Conservation (phyloP, 169 alveolate species). For the Plasmodium gallinaceum region DNA sequence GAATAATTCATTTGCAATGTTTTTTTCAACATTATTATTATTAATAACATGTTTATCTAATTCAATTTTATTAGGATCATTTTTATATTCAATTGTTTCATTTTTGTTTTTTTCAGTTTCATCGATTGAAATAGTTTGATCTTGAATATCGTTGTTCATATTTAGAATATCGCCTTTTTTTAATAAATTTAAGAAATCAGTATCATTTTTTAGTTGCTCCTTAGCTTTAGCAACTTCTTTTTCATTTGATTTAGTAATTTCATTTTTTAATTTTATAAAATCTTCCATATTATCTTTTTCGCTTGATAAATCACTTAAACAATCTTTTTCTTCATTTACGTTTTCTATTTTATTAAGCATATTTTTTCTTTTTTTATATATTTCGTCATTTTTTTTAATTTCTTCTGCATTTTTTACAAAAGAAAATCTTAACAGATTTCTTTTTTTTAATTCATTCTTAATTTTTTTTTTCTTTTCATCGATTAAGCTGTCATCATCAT, state of each 20-base stretch:
- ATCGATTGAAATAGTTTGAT: neutral
- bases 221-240: conserved; percentile 45
- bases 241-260: neutral
- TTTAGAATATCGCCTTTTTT: conserved; percentile 14
- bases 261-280: neutral
- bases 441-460: conserved; percentile 28
- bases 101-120: neutral
- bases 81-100: neutral
- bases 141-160: neutral
- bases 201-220: conserved; percentile 21
- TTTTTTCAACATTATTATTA: neutral
- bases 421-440: conserved; percentile 56
- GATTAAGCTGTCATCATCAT: neutral
- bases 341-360: conserved; percentile 9
- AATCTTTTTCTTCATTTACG: neutral
- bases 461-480: conserved; percentile 15
- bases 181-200: conserved; percentile 31
- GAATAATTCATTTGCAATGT: neutral
- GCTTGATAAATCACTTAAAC: neutral
- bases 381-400: conserved; percentile 28
- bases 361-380: conserved; percentile 28
- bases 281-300: neutral
- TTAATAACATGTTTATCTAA: neutral
- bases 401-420: conserved; percentile 70
- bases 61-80: neutral